Percentiles rank a stretch among this genome's conserved stretches.
These are phyloP conservation scores for Tricholoma sp. DNA, from an alignment of 768 basidiomycete species.

Conservation along the genomic window DNA sequence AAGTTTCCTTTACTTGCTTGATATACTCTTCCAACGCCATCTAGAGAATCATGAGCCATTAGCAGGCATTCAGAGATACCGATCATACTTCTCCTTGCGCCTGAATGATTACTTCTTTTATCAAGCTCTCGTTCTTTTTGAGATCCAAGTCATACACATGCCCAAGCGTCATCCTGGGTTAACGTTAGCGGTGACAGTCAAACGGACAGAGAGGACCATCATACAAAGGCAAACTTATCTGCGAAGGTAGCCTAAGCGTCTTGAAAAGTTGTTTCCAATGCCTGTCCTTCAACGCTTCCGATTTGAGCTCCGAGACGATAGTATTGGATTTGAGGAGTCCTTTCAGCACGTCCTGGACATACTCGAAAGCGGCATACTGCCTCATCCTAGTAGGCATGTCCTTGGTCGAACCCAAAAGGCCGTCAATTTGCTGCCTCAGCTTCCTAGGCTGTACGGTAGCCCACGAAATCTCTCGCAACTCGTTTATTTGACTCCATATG, in stretches of 20 bases:
- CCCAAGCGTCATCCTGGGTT: slow-evolving; percentile 77
- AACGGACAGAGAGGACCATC: slow-evolving; percentile 14
- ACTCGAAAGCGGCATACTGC: slow-evolving; percentile 98
- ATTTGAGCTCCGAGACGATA: slow-evolving; percentile 90
- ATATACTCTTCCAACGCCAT: slow-evolving; percentile 96
- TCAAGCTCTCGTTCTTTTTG: slow-evolving; percentile 83
- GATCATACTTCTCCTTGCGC: slow-evolving; percentile 87
- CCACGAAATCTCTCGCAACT: slow-evolving; percentile 87
- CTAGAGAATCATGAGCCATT: slow-evolving; percentile 35
- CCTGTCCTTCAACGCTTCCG: slow-evolving; percentile 93
- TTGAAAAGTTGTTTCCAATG: slow-evolving; percentile 99
- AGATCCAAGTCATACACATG: slow-evolving; percentile 96
- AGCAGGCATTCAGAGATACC: slow-evolving; percentile 13
- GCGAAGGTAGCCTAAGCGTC: slow-evolving; percentile 65
- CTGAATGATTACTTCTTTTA: slow-evolving; percentile 94
- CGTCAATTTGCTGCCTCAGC: slow-evolving; percentile 88
- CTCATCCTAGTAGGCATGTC: slow-evolving; percentile 99
- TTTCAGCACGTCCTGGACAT: slow-evolving; percentile 87
- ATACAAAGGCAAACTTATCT: slow-evolving; percentile 72
- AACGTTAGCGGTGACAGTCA: slow-evolving; percentile 5
- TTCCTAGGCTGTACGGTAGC: slow-evolving; percentile 92
- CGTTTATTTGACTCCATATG: slow-evolving; percentile 90
- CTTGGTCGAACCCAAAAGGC: slow-evolving; percentile 87
- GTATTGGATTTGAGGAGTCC: slow-evolving; percentile 85
- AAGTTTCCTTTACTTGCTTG: slow-evolving; percentile 93